These are phyloP conservation scores for Sphaerobolus stellatus DNA, from an alignment of 1,284 basidiomycete species.

Conservation along the genomic window DNA sequence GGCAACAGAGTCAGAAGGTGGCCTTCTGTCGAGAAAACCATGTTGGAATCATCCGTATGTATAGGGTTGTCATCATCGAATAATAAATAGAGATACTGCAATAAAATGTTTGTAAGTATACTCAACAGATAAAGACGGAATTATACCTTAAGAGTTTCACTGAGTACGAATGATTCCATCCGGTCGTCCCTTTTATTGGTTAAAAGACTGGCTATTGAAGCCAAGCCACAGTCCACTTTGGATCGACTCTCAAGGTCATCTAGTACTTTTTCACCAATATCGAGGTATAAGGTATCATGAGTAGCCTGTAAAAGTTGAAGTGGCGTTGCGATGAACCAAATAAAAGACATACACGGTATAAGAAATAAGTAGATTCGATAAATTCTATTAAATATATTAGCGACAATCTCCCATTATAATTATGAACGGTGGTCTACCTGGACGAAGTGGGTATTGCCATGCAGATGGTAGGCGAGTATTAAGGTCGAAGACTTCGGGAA, in stretches of 20 bases:
- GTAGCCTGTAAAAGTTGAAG: slow-evolving; percentile 65
- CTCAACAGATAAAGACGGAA: not conserved
- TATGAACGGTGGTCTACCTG: slow-evolving; percentile 43
- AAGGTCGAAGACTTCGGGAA: slow-evolving; percentile 90
- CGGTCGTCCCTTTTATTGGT: slow-evolving; percentile 82
- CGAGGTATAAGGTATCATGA: slow-evolving; percentile 85
- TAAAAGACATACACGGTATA: slow-evolving; percentile 68
- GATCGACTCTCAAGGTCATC: slow-evolving; percentile 71
- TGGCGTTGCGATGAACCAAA: not conserved
- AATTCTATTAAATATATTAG: slow-evolving; percentile 55
- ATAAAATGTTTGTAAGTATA: not conserved
- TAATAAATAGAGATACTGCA: slow-evolving; percentile 84
- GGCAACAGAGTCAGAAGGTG: slow-evolving; percentile 76
- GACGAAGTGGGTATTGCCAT: slow-evolving; percentile 81
- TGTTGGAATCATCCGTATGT: slow-evolving; percentile 74
- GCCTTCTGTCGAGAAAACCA: slow-evolving; percentile 91
- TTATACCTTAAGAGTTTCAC: slow-evolving; percentile 82
- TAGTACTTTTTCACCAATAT: slow-evolving; percentile 83
- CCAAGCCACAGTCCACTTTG: slow-evolving; percentile 82
- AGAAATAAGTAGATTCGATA: slow-evolving; percentile 91
- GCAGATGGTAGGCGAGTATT: slow-evolving; percentile 71
- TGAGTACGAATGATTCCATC: slow-evolving; percentile 92
- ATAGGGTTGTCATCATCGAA: slow-evolving; percentile 85
- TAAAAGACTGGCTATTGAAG: slow-evolving; percentile 76
- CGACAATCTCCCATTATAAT: not conserved